phyloP scores from a whole-genome alignment of 352 stramenopile species.

The Globisporangium heterothallicum region DNA sequence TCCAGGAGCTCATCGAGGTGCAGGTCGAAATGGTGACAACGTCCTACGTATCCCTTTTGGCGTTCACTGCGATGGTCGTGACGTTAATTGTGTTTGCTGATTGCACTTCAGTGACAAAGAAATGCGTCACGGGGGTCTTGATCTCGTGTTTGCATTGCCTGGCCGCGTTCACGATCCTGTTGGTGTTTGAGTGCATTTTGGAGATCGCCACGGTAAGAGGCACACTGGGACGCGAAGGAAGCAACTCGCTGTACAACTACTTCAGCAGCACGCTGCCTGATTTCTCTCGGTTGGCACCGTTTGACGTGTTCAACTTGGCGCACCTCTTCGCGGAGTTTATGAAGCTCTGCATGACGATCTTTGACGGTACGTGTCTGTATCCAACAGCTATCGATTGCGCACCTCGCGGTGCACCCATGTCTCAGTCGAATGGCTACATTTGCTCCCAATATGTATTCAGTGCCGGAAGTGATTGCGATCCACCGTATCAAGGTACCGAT shows the following conservation, averaged over 20 bases:
- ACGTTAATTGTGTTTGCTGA: conserved; percentile 67
- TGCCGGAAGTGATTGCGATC: conserved; percentile 77
- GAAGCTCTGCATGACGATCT: conserved; percentile 77
- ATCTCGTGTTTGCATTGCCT: conserved; percentile 57
- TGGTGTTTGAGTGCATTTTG: conserved; percentile 78
- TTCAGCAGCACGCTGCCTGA: conserved; percentile 74
- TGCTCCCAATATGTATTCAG: conserved; percentile 21
- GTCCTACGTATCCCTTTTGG: conserved; percentile 71
- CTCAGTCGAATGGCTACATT: conserved; percentile 4
- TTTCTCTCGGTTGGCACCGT: conserved; percentile 52
- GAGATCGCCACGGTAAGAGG: conserved; percentile 64
- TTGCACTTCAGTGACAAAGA: conserved; percentile 60
- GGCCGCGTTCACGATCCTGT: conserved; percentile 62
- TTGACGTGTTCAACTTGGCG: conserved; percentile 60
- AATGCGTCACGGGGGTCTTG: conserved; percentile 37
- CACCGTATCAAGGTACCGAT: conserved; percentile 73
- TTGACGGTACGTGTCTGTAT: conserved; percentile 72
- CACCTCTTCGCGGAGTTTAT: conserved; percentile 66
- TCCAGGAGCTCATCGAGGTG: conserved; percentile 43
- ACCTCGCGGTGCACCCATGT: conserved; percentile 2
- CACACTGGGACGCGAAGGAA: conserved; percentile 52
- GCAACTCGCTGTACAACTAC: conserved; percentile 72
- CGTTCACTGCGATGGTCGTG: conserved; percentile 49
- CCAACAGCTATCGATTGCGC: too few species aligned
- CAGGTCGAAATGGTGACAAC: conserved; percentile 66